Conservation (phyloP, 495 filamentous ascomycete species). For the Aspergillus funiculosus region DNA sequence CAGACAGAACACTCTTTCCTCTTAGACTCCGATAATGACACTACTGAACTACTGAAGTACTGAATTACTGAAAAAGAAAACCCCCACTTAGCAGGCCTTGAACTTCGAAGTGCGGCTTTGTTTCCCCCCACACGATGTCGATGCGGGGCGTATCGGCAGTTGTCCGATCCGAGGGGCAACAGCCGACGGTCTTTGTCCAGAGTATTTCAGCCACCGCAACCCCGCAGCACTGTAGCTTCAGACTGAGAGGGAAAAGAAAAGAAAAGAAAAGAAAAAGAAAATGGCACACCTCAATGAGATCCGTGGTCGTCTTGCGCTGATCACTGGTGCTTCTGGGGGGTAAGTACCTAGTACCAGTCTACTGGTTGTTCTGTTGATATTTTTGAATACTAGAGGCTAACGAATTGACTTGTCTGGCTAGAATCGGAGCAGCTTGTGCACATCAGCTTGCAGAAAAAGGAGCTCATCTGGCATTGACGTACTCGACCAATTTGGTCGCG, state of each 20-base stretch:
- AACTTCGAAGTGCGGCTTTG: background rate
- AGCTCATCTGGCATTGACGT: conserved; percentile 56
- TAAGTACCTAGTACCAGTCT: conserved; percentile 26
- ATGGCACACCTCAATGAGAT: conserved; percentile 43
- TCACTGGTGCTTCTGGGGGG: conserved; percentile 64
- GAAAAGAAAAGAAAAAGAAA: background rate
- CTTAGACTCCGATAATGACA: too few relatives aligned
- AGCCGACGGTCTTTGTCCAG: background rate
- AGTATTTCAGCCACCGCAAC: background rate
- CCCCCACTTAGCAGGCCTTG: too few relatives aligned
- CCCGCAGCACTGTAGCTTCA: too few relatives aligned
- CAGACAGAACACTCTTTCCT: background rate
- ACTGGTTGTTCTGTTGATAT: too few relatives aligned
- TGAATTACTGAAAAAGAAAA: too few relatives aligned
- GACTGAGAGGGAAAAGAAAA: too few relatives aligned
- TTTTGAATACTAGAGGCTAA: too few relatives aligned
- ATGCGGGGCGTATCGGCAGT: conserved; percentile 17
- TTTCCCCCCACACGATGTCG: conserved; percentile 8
- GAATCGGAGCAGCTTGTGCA: conserved; percentile 58
- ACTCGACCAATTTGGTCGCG: conserved; percentile 45
- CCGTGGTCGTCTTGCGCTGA: conserved; percentile 53
- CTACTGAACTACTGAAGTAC: too few relatives aligned
- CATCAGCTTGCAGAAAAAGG: conserved; percentile 49
- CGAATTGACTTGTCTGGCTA: conserved; percentile 15
- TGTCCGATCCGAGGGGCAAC: conserved; percentile 16